Base-by-base conservation (phyloP, 768 basidiomycete species). In the Lactifluus rugatus region DNA sequence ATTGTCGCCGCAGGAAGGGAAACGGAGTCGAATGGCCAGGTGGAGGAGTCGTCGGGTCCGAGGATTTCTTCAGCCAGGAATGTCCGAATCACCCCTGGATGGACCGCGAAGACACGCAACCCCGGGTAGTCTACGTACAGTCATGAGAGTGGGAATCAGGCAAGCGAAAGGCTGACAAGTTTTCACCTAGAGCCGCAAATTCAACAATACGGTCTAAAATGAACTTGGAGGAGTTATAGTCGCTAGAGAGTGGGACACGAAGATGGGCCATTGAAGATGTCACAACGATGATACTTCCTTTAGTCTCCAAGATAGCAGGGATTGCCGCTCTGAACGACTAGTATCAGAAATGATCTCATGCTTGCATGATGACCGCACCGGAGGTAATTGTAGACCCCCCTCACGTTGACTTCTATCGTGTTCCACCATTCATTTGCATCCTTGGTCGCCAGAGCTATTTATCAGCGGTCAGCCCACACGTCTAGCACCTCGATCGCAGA, bases 371-470 rank as follows among this genome's bases (percentile, higher is more conserved):
- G 14, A 13, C 3, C 21, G 59, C 47, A 42, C 66, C 62, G 45
- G 49, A 61, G 47, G n/a, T 47, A 52, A n/a, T 58, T 58, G 25
- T 52, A 53, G 3, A 54, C 52, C 3, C 57, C 57, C 1, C 51
- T 51, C 13, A 58, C 32, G 47, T 58, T 58, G 26, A 52, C 36
- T 28, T 58, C 57, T 16, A 58, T 9, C 16, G 26, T 31, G 10
- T 48, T 32, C 57, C 57, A 58, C 57, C 57, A 58, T 14, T 28
- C 57, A 5, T 28, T 36, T 16, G 57, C 34, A 34, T 58, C 52
- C 5, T 53, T 39, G 25, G 25, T 13, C 9, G 25, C 37, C 5
- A 52, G 28, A 2, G 57, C 57, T 58, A n/a, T 25, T 48, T 3
- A 14, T 19, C 31, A 34, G 28, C 3, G 3, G 13, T 32, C 45